Evolutionary conservation across 768 basidiomycete species (phyloP).

Genomic region (Dioszegia hungarica): DNA sequence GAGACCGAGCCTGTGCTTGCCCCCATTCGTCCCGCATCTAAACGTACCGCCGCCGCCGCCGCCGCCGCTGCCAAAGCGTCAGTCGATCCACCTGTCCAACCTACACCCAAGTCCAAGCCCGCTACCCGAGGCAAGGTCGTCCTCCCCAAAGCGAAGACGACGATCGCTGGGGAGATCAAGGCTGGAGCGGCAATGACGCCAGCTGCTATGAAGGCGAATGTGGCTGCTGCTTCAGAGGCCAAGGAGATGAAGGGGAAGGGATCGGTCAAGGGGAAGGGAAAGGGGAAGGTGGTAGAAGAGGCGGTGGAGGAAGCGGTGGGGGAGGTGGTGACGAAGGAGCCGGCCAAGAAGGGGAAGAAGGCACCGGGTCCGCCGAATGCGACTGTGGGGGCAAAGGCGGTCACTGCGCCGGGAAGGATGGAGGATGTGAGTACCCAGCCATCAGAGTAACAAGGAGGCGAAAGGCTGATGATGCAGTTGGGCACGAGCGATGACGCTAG

Average conservation of each 20-base stretch:
- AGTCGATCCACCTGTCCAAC: no score
- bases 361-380: background rate
- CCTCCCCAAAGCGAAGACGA: background rate
- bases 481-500: background rate
- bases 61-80: no score
- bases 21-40: background rate
- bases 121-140: background rate
- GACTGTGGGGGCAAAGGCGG: background rate
- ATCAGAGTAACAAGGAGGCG: no score
- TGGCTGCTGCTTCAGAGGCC: background rate
- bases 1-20: no score
- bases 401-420: background rate
- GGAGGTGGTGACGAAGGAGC: background rate
- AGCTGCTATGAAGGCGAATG: background rate
- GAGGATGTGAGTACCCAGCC: background rate
- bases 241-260: background rate
- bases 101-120: background rate
- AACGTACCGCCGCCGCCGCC: no score
- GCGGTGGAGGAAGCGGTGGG: background rate
- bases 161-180: background rate
- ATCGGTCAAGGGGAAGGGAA: no score
- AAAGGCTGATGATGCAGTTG: background rate
- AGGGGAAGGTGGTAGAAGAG: no score
- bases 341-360: no score
- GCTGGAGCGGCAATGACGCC: background rate